Percentiles rank a stretch among this genome's conserved stretches.
phyloP scores from a whole-genome alignment of 139 green algal species.

The Volvox reticuliferus region DNA sequence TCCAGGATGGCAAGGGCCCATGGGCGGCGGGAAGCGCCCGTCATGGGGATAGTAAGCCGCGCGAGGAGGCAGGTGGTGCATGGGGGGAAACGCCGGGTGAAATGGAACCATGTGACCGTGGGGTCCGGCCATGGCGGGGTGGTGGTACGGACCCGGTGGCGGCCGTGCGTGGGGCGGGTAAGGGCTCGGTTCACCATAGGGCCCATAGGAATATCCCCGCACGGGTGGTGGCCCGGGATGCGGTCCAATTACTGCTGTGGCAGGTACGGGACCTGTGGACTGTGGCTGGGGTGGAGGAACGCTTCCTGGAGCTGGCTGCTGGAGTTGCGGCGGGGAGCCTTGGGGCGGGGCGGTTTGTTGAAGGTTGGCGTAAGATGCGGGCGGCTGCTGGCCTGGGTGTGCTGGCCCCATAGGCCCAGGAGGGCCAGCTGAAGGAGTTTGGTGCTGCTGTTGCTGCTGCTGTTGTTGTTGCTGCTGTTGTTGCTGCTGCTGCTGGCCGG shows the following conservation, averaged over 20 bases:
- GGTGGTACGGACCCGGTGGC: slow-evolving; percentile 1
- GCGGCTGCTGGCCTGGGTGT: background rate
- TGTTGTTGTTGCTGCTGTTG: too few species aligned
- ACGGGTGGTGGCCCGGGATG: background rate
- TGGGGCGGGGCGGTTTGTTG: background rate
- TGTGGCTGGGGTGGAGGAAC: background rate
- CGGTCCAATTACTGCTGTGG: background rate
- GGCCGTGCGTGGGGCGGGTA: background rate
- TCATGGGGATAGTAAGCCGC: slow-evolving; percentile 1
- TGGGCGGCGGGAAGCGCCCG: background rate
- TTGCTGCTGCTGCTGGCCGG: background rate
- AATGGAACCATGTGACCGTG: slow-evolving; percentile 20
- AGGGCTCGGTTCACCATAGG: slow-evolving; percentile 1
- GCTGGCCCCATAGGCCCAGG: background rate
- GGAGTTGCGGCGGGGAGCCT: background rate
- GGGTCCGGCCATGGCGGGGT: background rate
- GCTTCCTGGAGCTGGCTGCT: background rate
- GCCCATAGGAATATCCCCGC: background rate
- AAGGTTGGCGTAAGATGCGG: background rate
- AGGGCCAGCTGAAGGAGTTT: background rate
- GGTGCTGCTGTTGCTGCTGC: too few species aligned
- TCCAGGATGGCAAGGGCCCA: slow-evolving; percentile 20
- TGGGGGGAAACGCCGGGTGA: background rate
- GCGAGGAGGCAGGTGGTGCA: slow-evolving; percentile 7
- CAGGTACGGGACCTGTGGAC: background rate